These are phyloP conservation scores for Cicer yamashitae DNA, from an alignment of 306 rosid genomes.

Conservation along the genomic window DNA sequence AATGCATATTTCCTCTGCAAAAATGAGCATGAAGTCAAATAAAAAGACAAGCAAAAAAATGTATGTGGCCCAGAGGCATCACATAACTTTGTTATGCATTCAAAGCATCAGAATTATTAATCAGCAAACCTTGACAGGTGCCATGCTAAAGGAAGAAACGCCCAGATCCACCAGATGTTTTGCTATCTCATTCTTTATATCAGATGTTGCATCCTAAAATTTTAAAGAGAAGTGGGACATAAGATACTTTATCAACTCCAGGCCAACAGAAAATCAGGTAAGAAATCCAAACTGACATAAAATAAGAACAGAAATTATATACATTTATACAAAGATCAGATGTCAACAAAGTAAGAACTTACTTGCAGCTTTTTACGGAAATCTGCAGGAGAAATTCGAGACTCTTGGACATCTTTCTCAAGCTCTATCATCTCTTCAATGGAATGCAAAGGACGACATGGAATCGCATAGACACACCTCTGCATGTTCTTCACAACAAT, in stretches of 20 bases:
- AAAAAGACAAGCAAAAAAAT: constrained; percentile 26
- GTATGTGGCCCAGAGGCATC: constrained; percentile 19
- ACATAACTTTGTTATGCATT: constrained; percentile 24
- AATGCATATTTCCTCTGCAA: constrained; percentile 91
- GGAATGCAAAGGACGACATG: constrained; percentile 55
- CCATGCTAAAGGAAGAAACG: constrained; percentile 77
- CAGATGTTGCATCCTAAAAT: constrained; percentile 71
- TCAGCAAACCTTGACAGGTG: constrained; percentile 83
- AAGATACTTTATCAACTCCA: constrained; percentile 30
- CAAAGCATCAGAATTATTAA: constrained; percentile 26
- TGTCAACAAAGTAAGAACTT: constrained; percentile 38
- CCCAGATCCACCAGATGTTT: constrained; percentile 69
- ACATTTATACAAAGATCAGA: constrained; percentile 6
- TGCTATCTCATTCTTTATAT: constrained; percentile 73
- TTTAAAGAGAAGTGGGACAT: constrained; percentile 6
- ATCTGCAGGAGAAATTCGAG: constrained; percentile 64
- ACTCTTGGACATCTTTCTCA: constrained; percentile 68
- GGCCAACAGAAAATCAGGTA: constrained; percentile 29
- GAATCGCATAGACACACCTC: constrained; percentile 90
- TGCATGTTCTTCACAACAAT: constrained; percentile 85
- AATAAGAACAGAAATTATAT: constrained; percentile 16
- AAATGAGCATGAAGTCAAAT: constrained; percentile 39
- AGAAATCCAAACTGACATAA: constrained; percentile 30
- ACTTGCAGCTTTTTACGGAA: constrained; percentile 73
- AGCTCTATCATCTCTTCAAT: constrained; percentile 68